phyloP scores from a whole-genome alignment of 2,329 filamentous ascomycete genomes.

The Cadophora malorum region DNA sequence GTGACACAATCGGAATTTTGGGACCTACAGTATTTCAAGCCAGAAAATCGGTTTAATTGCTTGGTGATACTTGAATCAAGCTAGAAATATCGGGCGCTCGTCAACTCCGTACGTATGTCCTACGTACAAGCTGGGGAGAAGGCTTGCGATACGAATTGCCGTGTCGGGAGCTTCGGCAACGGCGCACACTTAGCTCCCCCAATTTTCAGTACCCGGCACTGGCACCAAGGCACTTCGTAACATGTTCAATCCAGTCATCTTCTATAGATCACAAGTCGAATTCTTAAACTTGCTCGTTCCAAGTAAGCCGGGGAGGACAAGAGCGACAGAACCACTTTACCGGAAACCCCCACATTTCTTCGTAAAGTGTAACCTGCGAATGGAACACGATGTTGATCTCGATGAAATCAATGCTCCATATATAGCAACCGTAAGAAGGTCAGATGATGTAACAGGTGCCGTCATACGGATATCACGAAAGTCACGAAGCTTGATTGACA shows the following conservation, averaged over 20 bases:
- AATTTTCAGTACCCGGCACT: not conserved
- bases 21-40: not conserved
- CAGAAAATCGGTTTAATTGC: not conserved
- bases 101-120: not conserved
- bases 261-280: not conserved
- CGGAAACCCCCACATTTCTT: conserved; percentile 9
- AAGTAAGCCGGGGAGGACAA: not conserved
- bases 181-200: not conserved
- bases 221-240: not conserved
- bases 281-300: conserved; percentile 8
- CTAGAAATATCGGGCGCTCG: not conserved
- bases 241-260: not conserved
- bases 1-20: conserved; percentile 10
- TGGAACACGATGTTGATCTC: not conserved
- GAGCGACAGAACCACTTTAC: not conserved
- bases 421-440: not conserved
- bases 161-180: not conserved
- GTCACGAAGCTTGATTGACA: conserved; percentile 7
- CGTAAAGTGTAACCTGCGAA: not conserved
- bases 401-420: not conserved
- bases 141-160: not conserved
- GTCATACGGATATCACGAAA: conserved; percentile 8
- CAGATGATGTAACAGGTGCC: conserved; percentile 13
- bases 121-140: not conserved
- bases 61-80: not conserved